Base-by-base conservation (phyloP, 73 alveolate genomes). In the Paraurostyla sp. region DNA sequence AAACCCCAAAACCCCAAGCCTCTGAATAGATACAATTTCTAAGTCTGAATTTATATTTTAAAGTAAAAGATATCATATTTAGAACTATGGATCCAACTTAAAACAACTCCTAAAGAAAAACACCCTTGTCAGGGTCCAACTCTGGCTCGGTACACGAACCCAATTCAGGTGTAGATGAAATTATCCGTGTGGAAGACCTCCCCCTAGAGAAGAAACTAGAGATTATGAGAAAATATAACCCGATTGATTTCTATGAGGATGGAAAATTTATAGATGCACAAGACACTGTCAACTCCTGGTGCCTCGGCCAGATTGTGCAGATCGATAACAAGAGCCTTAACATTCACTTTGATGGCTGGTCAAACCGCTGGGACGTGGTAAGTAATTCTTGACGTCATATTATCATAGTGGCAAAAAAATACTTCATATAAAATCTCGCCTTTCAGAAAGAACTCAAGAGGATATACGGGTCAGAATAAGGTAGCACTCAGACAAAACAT, bases 401-500 rank as follows among this genome's bases (percentile, higher is more conserved):
- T 23, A 76, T 4, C 30, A 23, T 49, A 71, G 93, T 87, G 94
- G 95, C 63, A 81, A 75, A 92, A 82, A 62, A 36, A 85, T 11
- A 80, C 71, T 30, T 76, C 93, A 1, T 83, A 80, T 49, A 93
- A 93, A 54, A 56, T 93, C 18, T 89, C 97, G 36, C 97, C 97
- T 0, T 93, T 93, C 73, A 78, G 97, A 76, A 93, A 76, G 80
- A 23, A 88, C 45, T 75, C 97, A 0, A 45, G 68, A 71, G 94
- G 94, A 57, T 93, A 93, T 85, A 93, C 97, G 9, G 97, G 97
- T 40, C 94, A 92, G 48, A 62, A 57, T 27, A 92, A 92, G 40
- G 68, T 83, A n/a, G 97, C 97, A 30, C 75, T 93, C 11, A 80
- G 97, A 65, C 35, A 62, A 50, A 89, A 84, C 23, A 11, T 63